Base-by-base conservation (phyloP, 768 basidiomycete species). In the Russula dissimulans region DNA sequence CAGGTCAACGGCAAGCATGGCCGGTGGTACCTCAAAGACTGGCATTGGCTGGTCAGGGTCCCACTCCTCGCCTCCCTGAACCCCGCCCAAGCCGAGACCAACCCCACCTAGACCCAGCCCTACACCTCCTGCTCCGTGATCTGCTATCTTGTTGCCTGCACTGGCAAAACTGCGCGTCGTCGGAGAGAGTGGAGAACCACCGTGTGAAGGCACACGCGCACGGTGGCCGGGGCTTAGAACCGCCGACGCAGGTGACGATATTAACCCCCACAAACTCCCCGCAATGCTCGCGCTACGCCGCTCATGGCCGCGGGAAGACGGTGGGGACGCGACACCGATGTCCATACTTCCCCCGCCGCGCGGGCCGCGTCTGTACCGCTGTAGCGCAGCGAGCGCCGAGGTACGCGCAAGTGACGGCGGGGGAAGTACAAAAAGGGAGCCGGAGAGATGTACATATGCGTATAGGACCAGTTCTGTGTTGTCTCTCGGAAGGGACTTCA, bases 1-100 rank as follows among this genome's bases (percentile, higher is more conserved):
- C 34, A 97, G 69, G 71, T 98, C 97, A 0, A 99, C 91, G 0
- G 89, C 93, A 10, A 98, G 76, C 82, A 98, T 88, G 36, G 87
- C 81, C 10, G 90, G 88, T 59, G 87, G 87, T 0, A 88, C 84
- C 62, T 94, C 87, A 29, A 95, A 85, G 0, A 91, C 93, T 0
- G 95, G 94, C 17, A 98, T 70, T 0, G 85, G 86, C 4, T 71
- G 70, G 38, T 87, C 86, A 0, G 81, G 79, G 59, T 84, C 81
- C n/a, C 83, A 69, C 5, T 79, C 78, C 31, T 80, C 81, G 2
- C 75, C 70, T 17, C 62, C 67, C 26, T 57, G 61, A 38, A 52
- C 42, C 41, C 15, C 51, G 22, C 51, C 34, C 46, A 62, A 34
- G 14, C 49, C 60, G 32, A 61, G 44, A 38, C 65, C 73, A 5